Conservation (phyloP, 2,329 filamentous ascomycete species). For the Pseudopyricularia cyperi region DNA sequence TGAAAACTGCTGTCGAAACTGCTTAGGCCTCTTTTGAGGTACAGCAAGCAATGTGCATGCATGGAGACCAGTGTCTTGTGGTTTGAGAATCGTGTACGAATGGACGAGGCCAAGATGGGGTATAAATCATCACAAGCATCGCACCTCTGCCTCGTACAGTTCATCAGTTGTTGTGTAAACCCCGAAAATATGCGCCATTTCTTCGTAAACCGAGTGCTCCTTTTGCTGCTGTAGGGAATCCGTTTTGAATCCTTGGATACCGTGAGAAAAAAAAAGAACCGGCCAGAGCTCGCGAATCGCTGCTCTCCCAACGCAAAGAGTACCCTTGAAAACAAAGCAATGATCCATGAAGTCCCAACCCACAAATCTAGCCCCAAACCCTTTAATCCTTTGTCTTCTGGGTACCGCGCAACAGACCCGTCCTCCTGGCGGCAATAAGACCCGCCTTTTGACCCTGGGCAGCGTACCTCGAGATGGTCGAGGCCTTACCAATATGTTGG, state of each 20-base stretch:
- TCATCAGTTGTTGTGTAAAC: background rate
- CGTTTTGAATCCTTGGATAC: constrained; percentile 2
- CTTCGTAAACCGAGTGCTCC: background rate
- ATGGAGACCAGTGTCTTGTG: too few relatives aligned
- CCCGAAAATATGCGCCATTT: background rate
- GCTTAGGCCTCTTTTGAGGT: too few relatives aligned
- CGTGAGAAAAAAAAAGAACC: constrained; percentile 2
- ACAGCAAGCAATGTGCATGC: too few relatives aligned
- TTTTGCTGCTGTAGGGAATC: constrained; percentile 2
- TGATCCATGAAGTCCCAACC: constrained; percentile 49
- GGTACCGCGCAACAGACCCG: constrained; percentile 99
- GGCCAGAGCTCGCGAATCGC: constrained; percentile 24
- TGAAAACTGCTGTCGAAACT: too few relatives aligned
- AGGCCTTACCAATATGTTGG: constrained; percentile 99
- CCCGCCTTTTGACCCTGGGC: constrained; percentile 98
- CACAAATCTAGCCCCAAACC: constrained; percentile 43
- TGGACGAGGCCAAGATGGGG: too few relatives aligned
- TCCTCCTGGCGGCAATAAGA: constrained; percentile 99
- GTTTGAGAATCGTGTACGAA: too few relatives aligned
- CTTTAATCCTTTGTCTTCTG: constrained; percentile 98
- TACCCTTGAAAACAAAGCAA: constrained; percentile 24
- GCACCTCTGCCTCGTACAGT: too few relatives aligned
- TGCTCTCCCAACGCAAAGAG: constrained; percentile 18
- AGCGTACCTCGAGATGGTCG: constrained; percentile 97
- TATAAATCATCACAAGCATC: too few relatives aligned